Base-by-base conservation (phyloP, 371 early-diverging fungal genomes). In the Lichtheimia ramosa region DNA sequence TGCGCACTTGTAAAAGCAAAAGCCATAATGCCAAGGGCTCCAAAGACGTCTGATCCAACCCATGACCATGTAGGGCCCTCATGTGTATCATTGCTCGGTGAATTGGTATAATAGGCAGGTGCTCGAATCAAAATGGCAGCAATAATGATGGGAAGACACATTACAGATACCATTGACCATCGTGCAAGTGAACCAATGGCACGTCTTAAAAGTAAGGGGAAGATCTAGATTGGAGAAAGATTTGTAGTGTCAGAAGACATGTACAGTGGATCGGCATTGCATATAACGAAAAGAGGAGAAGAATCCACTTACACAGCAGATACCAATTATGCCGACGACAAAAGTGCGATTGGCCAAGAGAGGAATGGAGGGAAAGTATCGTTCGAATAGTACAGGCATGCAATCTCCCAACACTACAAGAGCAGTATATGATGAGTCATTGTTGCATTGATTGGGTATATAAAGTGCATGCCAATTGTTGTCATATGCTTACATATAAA, bases 1-100 rank as follows among this genome's bases (percentile, higher is more conserved):
- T 86, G 86, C 23, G 82, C 68, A 25, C 83, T 83, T 12, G 83
- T 71, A 60, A 86, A 83, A 0, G 83, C 86, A 70, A 86, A 86
- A 1, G 84, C 83, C 79, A 86, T 84, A 56, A 86, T 83, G 27
- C 83, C 85, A 23, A 84, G 63, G 0, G 82, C 83, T 13, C 85
- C 75, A 56, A 81, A 75, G 2, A 84, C 66, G 56, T 83, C 82
- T 18, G 71, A 43, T 13, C 83, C 86, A 2, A 82, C 62, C 61
- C 73, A 71, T n/a, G 65, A 72, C 46, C 46, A 46, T 0, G 46
- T 21, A 46, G 46, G 46, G 15, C 18, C 46, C n/a, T 21, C 46
- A 5, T 46, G 7, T 18, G 18, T 46, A 14, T 21, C 46, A 10
- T 46, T n/a, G 13, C 76, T 60, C 0, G 81, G 74, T 13, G 71